Base-by-base conservation (phyloP, 345 rosid species). In the Lagerstroemia speciosa region DNA sequence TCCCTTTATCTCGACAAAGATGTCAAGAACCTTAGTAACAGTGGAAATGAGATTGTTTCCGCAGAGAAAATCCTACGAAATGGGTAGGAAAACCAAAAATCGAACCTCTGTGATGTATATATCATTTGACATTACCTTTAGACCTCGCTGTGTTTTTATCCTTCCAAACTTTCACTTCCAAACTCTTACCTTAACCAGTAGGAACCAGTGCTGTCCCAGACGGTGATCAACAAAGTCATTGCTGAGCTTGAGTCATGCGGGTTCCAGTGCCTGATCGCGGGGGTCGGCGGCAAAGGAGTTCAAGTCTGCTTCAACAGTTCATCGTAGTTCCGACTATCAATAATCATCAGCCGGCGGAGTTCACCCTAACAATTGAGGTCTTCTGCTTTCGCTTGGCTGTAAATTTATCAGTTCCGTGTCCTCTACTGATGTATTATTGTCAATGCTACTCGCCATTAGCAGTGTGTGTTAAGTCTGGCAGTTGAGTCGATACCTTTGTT, bases 261-360 rank as follows among this genome's bases (percentile, higher is more conserved):
- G 63, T 92, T 89, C 75, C 96, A 94, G 67, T 94, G 99, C 63
- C 72, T 92, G 74, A 81, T 79, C 60, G 93, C 89, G 0, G 84
- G 80, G 36, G 87, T 92, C 26, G 98, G 98, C 17, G 98, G 98
- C 19, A 77, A 71, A 6, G 98, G 99, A 29, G 93, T 80, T 58
- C 86, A 92, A 61, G 69, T 94, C 73, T 80, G 83, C 77, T 79
- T 81, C 77, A 73, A 74, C 3, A 65, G 43, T 58, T 69, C 71
- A 9, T 74, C 88, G 9, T 27, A 34, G 29, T 58, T 20, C 33
- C 14, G 34, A 14, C 16, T n/a, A 29, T 26, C 32, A 15, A 14
- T 26, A 6, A 30, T n/a, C 10, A 0, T 57, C 46, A 41, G 46
- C 46, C 7, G 34, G 34, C 12, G 19, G 33, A 58, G 63, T n/a